Evolutionary conservation across 768 basidiomycete genomes (phyloP).

Genomic region (Pisolithus albus): DNA sequence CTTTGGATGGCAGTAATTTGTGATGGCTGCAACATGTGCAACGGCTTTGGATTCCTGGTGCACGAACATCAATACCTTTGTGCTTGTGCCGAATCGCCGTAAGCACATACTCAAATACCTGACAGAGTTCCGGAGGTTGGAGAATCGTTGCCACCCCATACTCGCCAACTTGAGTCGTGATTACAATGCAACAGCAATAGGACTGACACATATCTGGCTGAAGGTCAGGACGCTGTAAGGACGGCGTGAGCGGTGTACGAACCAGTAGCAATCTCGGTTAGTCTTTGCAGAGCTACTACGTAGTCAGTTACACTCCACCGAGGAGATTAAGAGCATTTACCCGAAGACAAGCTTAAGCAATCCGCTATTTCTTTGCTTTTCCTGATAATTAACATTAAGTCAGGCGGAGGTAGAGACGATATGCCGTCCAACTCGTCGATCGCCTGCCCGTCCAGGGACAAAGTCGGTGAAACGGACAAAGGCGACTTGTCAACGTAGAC

Average conservation of each 20-base stretch:
- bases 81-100: not conserved
- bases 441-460: constrained; percentile 29
- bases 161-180: constrained; percentile 63
- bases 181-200: constrained; percentile 59
- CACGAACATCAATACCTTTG: constrained; percentile 2
- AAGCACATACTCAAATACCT: constrained; percentile 57
- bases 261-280: constrained; percentile 71
- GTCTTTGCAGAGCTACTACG: constrained; percentile 48
- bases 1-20: constrained; percentile 63
- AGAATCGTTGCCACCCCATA: constrained; percentile 66
- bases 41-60: constrained; percentile 50
- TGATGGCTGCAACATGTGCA: constrained; percentile 54
- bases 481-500: constrained; percentile 13
- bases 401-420: constrained; percentile 50
- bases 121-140: constrained; percentile 50
- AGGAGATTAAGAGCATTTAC: constrained; percentile 21
- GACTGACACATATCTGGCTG: constrained; percentile 55
- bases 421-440: constrained; percentile 46
- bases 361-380: constrained; percentile 73
- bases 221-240: constrained; percentile 2
- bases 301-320: constrained; percentile 1
- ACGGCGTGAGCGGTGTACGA: constrained; percentile 4
- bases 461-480: constrained; percentile 24
- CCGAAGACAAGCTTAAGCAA: constrained; percentile 62
- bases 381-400: constrained; percentile 62